Conservation (phyloP, 805 yeast genomes). For the Alloascoidea africana region DNA sequence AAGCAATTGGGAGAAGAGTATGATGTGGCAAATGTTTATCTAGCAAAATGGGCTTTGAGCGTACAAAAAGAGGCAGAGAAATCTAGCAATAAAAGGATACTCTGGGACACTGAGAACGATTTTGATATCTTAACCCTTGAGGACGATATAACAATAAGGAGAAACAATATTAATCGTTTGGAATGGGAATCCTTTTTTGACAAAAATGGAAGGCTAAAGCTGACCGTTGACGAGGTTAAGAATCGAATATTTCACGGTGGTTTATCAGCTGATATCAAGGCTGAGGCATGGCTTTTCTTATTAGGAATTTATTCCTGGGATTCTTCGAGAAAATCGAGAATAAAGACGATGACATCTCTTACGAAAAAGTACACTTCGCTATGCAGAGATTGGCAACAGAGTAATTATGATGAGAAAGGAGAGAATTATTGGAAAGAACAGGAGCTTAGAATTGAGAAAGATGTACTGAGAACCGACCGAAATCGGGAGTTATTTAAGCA, state of each 20-base stretch:
- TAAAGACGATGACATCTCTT: slow-evolving; percentile 37
- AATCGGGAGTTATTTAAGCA: slow-evolving; percentile 48
- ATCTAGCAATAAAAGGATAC: slow-evolving; percentile 18
- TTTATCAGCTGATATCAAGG: slow-evolving; percentile 39
- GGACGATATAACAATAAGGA: slow-evolving; percentile 46
- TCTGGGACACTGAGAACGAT: slow-evolving; percentile 21
- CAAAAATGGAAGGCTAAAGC: slow-evolving; percentile 45
- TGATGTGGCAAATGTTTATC: slow-evolving; percentile 79
- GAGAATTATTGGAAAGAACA: slow-evolving; percentile 93
- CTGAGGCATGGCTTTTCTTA: slow-evolving; percentile 76
- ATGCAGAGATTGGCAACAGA: slow-evolving; percentile 59
- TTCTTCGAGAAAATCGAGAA: slow-evolving; percentile 53
- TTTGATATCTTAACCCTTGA: slow-evolving; percentile 28
- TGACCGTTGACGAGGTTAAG: slow-evolving; percentile 69
- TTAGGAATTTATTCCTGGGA: slow-evolving; percentile 85
- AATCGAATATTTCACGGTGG: slow-evolving; percentile 88
- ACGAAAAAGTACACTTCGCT: slow-evolving; percentile 41
- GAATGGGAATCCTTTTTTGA: slow-evolving; percentile 89
- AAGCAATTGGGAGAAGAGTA: slow-evolving; percentile 73
- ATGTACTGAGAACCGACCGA: slow-evolving; percentile 84
- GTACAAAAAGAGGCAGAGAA: slow-evolving; percentile 84
- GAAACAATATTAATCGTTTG: slow-evolving; percentile 45
- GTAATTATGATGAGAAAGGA: slow-evolving; percentile 42
- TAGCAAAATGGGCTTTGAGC: slow-evolving; percentile 94
- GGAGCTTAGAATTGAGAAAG: slow-evolving; percentile 80